Evolutionary conservation across 345 rosid genomes (phyloP).

Genomic region (Linum trigynum): DNA sequence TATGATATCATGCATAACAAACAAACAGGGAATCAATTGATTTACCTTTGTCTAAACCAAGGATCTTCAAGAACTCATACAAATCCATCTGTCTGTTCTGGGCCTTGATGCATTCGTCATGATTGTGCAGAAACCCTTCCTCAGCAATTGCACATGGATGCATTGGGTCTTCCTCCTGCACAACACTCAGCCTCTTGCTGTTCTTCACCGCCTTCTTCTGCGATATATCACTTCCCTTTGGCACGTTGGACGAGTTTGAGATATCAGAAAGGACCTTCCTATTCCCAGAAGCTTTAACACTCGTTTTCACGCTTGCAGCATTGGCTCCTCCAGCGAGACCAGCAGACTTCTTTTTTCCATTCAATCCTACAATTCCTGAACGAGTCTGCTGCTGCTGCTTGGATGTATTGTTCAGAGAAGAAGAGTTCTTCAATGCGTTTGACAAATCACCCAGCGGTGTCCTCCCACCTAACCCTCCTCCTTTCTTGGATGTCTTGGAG

Average conservation of each 20-base stretch:
- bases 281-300: conserved; percentile 21
- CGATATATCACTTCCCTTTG: neutral
- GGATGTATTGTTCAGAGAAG: conserved; percentile 23
- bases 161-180: neutral
- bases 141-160: neutral
- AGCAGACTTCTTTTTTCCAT: conserved; percentile 17
- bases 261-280: conserved; percentile 54
- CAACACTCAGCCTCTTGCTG: neutral
- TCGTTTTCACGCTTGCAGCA: conserved; percentile 29
- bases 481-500: conserved; percentile 24
- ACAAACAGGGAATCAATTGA: neutral
- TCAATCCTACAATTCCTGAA: conserved; percentile 14
- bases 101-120: neutral
- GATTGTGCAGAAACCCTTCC: conserved; percentile 5
- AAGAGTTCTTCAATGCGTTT: conserved; percentile 35
- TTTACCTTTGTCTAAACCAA: neutral
- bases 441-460: conserved; percentile 60
- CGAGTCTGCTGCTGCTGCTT: conserved; percentile 20
- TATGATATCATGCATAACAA: neutral
- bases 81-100: neutral
- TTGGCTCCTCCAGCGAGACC: conserved; percentile 12
- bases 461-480: conserved; percentile 36
- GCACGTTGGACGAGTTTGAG: conserved; percentile 20
- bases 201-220: neutral
- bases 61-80: neutral